Conservation (phyloP, 2,329 filamentous ascomycete genomes). For the Didymosphaeria variabile region DNA sequence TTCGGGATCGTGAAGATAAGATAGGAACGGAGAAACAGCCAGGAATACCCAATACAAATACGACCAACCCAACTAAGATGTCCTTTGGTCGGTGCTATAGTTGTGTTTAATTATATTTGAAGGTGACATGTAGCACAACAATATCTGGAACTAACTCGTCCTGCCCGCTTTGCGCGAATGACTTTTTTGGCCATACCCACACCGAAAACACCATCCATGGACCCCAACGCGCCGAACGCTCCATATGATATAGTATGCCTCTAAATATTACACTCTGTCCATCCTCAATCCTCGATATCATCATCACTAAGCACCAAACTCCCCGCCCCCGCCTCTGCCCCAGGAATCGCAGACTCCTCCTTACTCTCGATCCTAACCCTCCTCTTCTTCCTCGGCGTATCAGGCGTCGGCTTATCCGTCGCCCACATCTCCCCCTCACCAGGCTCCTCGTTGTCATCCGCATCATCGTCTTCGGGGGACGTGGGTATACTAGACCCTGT, state of each 20-base stretch:
- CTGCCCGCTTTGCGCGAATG: neutral
- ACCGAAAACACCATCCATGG: neutral
- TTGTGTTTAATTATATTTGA: neutral
- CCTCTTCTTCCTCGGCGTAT: constrained; percentile 33
- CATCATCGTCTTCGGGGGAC: constrained; percentile 37
- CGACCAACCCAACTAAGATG: too few relatives aligned
- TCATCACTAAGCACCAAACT: constrained; percentile 57
- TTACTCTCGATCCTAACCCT: constrained; percentile 33
- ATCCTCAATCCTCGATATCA: constrained; percentile 55
- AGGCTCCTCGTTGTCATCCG: constrained; percentile 37
- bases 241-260: neutral
- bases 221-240: neutral
- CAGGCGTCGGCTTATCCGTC: constrained; percentile 51
- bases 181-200: neutral
- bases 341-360: constrained; percentile 34
- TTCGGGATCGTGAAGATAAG: too few relatives aligned
- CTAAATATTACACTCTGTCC: neutral
- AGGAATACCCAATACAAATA: constrained; percentile 3
- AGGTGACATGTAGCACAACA: neutral
- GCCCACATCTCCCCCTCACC: constrained; percentile 52
- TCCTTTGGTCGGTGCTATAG: too few relatives aligned
- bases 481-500: constrained; percentile 44
- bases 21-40: too few relatives aligned
- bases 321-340: constrained; percentile 39
- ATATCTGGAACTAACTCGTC: too few relatives aligned